Evolutionary conservation across 352 stramenopile species (phyloP).

Genomic region (Pythium vanterpoolii): DNA sequence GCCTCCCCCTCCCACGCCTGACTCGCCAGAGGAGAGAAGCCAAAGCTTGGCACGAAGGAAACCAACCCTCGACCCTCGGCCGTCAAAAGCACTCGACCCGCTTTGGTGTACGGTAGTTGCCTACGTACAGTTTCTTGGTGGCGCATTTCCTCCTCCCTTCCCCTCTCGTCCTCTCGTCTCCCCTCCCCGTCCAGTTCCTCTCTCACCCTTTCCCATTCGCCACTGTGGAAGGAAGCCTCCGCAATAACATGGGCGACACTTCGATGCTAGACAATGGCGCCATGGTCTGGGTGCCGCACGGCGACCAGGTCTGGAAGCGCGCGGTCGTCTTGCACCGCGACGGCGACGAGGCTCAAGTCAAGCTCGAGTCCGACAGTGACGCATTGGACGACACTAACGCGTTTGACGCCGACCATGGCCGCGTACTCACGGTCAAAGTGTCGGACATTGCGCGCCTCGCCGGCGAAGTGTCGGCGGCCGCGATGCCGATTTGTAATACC

Average conservation of each 20-base stretch:
- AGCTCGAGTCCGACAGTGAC: constrained; percentile 54
- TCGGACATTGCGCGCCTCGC: constrained; percentile 59
- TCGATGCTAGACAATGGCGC: constrained; percentile 57
- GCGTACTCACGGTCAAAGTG: constrained; percentile 61
- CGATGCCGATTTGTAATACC: constrained; percentile 84
- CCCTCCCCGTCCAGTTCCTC: neutral
- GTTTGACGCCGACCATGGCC: constrained; percentile 53
- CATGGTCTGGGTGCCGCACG: constrained; percentile 80
- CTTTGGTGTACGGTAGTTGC: neutral
- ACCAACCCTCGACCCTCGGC: neutral
- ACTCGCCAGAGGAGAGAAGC: neutral
- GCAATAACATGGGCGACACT: constrained; percentile 5
- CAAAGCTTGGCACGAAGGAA: neutral
- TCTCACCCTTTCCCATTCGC: neutral
- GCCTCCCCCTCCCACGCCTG: too few relatives aligned
- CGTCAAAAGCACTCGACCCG: neutral
- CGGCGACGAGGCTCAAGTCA: constrained; percentile 50
- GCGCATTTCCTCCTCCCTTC: neutral
- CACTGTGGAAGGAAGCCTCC: too few relatives aligned
- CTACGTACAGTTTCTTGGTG: constrained; percentile 3
- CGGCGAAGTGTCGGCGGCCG: constrained; percentile 67
- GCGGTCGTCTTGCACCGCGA: constrained; percentile 62
- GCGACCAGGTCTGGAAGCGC: constrained; percentile 74
- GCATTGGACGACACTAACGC: constrained; percentile 22
- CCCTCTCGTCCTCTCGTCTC: neutral